Evolutionary conservation across 164 flowering plant genomes (phyloP).

Genomic region (Magnolia sinica): DNA sequence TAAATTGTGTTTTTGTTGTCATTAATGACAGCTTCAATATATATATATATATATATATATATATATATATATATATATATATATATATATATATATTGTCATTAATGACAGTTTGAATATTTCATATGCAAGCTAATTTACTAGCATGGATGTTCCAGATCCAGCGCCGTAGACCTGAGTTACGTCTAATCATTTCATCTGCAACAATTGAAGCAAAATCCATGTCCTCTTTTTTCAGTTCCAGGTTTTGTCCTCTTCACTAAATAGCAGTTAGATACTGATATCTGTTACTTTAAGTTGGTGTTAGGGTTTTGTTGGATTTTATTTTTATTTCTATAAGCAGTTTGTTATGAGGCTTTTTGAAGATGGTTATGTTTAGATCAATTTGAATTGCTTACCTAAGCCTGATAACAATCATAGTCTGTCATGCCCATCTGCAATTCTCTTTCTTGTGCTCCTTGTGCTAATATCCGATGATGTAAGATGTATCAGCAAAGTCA

Average conservation of each 20-base stretch:
- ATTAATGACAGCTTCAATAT: not conserved
- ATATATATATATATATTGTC: not conserved
- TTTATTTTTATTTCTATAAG: not conserved
- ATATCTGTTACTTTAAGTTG: not conserved
- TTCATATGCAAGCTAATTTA: not conserved
- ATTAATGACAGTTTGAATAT: not conserved
- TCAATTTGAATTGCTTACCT: not conserved
- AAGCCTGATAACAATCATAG: not conserved
- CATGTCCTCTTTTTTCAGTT: conserved; percentile 65
- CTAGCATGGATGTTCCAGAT: conserved; percentile 41
- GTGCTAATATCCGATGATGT: not conserved
- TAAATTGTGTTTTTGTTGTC: not conserved
- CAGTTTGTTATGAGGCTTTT: not conserved
- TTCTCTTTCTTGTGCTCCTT: no score
- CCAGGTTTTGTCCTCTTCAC: conserved; percentile 46
- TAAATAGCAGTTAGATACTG: not conserved
- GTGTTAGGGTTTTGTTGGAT: not conserved
- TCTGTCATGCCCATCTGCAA: not conserved
- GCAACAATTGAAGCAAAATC: conserved; percentile 97
- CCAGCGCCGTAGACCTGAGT: conserved; percentile 83
- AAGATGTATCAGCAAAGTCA: not conserved
- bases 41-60: no score
- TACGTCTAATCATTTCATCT: conserved; percentile 84
- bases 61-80: no score
- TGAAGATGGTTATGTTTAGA: not conserved